These are phyloP conservation scores for Neurospora sp. DNA, from an alignment of 495 filamentous ascomycete species.

Conservation along the genomic window DNA sequence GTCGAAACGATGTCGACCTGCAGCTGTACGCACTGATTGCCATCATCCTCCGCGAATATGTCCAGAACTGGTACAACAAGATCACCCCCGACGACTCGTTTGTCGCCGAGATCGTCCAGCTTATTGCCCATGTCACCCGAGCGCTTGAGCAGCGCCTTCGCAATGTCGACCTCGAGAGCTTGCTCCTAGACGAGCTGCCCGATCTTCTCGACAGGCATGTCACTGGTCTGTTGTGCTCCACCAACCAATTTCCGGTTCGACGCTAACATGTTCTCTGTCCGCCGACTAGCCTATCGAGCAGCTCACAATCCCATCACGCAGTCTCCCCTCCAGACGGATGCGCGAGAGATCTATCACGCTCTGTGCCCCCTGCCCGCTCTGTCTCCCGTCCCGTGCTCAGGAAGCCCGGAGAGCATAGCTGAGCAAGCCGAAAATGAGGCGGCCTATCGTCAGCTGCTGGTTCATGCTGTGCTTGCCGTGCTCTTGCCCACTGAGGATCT, in stretches of 20 bases:
- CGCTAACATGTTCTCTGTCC: background rate
- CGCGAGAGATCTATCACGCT: slow-evolving; percentile 67
- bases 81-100: slow-evolving; percentile 85
- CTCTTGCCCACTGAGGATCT: slow-evolving; percentile 88
- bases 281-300: slow-evolving; percentile 41
- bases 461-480: slow-evolving; percentile 65
- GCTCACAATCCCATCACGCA: slow-evolving; percentile 42
- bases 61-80: slow-evolving; percentile 84
- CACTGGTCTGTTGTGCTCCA: slow-evolving; percentile 46
- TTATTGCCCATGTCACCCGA: slow-evolving; percentile 83
- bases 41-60: slow-evolving; percentile 77
- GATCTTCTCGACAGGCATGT: slow-evolving; percentile 73
- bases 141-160: slow-evolving; percentile 76
- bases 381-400: slow-evolving; percentile 57
- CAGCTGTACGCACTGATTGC: slow-evolving; percentile 88
- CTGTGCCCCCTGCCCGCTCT: slow-evolving; percentile 71
- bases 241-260: background rate
- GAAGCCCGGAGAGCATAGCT: slow-evolving; percentile 37
- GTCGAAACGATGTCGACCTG: slow-evolving; percentile 81
- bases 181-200: slow-evolving; percentile 84
- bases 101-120: slow-evolving; percentile 73
- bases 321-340: slow-evolving; percentile 47
- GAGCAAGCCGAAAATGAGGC: slow-evolving; percentile 67
- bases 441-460: slow-evolving; percentile 70
- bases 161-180: slow-evolving; percentile 67